Conservation (phyloP, 371 early-diverging fungal genomes). For the Gilbertella persicaria region DNA sequence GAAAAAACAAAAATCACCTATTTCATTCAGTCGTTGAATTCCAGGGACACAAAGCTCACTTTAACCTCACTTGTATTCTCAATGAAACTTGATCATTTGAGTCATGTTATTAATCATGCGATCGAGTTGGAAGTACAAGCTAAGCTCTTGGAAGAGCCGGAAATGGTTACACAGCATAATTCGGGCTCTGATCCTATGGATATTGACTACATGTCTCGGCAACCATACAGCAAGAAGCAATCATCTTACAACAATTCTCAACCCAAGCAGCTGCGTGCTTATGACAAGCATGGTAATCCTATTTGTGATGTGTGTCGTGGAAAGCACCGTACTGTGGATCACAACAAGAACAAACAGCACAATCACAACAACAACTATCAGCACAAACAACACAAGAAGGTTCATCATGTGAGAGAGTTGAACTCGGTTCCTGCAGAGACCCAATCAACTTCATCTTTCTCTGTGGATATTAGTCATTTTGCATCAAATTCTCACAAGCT, state of each 20-base stretch:
- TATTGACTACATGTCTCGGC: neutral
- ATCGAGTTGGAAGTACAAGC: neutral
- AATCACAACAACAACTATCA: no score
- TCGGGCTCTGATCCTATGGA: neutral
- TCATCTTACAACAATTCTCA: neutral
- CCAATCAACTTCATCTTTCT: neutral
- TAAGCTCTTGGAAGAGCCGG: neutral
- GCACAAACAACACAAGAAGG: neutral
- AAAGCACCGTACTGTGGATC: slow-evolving; percentile 1
- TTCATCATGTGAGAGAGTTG: neutral
- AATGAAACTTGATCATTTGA: neutral
- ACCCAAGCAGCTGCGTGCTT: neutral
- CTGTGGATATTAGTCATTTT: slow-evolving; percentile 5
- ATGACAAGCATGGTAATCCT: slow-evolving; percentile 4
- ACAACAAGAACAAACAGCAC: neutral
- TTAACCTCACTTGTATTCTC: neutral
- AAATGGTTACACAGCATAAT: neutral
- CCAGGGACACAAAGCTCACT: neutral
- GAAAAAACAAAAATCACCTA: neutral
- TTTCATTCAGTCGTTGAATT: slow-evolving; percentile 1
- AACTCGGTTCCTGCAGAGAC: neutral
- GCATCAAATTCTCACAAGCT: neutral
- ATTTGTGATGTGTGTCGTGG: neutral
- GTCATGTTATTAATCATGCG: neutral
- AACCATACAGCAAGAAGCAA: neutral